Conservation (phyloP, 2,329 filamentous ascomycete genomes). For the Trichoderma brevicompactum region DNA sequence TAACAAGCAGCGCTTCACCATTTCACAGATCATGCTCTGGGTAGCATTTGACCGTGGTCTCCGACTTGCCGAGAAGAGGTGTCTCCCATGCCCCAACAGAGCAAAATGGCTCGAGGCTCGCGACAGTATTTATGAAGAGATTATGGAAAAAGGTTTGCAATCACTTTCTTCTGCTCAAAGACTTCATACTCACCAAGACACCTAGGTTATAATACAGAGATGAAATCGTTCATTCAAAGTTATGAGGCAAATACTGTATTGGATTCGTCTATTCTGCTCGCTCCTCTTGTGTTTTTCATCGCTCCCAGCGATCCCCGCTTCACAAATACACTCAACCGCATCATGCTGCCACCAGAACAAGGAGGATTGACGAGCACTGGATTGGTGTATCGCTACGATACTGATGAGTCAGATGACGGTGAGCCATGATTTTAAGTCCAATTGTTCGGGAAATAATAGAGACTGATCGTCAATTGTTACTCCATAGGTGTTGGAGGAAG, state of each 20-base stretch:
- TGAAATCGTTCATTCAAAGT: slow-evolving; percentile 74
- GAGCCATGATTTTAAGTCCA: slow-evolving; percentile 34
- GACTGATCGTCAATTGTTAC: neutral
- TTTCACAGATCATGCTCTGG: slow-evolving; percentile 85
- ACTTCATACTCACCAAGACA: slow-evolving; percentile 4
- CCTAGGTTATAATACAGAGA: slow-evolving; percentile 68
- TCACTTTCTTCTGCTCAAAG: neutral
- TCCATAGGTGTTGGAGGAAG: slow-evolving; percentile 68
- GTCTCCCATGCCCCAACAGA: slow-evolving; percentile 73
- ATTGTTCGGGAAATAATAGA: neutral
- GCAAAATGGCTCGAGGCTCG: slow-evolving; percentile 67
- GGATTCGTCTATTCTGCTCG: slow-evolving; percentile 76
- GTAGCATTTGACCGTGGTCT: slow-evolving; percentile 77
- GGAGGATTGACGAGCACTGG: slow-evolving; percentile 76
- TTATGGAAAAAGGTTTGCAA: slow-evolving; percentile 68
- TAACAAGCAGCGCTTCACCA: slow-evolving; percentile 75
- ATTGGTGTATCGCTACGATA: slow-evolving; percentile 76
- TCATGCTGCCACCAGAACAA: slow-evolving; percentile 73
- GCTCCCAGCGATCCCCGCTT: slow-evolving; percentile 78
- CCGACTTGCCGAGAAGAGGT: slow-evolving; percentile 74
- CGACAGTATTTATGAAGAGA: slow-evolving; percentile 72
- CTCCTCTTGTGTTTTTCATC: slow-evolving; percentile 79
- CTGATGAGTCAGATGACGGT: slow-evolving; percentile 70
- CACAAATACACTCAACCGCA: slow-evolving; percentile 70
- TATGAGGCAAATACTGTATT: slow-evolving; percentile 72